These are phyloP conservation scores for Trichoderma koningii DNA, from an alignment of 2,329 filamentous ascomycete genomes.

Conservation along the genomic window DNA sequence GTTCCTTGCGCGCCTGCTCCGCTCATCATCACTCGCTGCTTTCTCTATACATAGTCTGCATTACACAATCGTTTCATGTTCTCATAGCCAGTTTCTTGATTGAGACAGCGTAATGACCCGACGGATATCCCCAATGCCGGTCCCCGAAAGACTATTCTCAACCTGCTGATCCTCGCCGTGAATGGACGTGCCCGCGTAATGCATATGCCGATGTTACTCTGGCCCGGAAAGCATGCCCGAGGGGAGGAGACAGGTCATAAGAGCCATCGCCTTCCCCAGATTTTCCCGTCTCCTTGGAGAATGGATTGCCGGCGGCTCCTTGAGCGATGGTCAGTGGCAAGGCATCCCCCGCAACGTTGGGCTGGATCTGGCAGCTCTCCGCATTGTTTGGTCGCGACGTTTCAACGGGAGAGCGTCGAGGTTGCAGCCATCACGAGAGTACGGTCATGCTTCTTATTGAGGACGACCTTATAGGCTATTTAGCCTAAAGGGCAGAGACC, in stretches of 20 bases:
- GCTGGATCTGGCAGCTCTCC: conserved; percentile 5
- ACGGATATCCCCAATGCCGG: conserved; percentile 10
- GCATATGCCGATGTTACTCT: neutral
- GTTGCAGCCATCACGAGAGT: neutral
- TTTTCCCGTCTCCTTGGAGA: conserved; percentile 17
- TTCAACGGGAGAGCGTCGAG: neutral
- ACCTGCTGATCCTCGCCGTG: conserved; percentile 14
- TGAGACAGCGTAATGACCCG: conserved; percentile 8
- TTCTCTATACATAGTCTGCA: neutral
- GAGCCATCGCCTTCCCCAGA: conserved; percentile 14
- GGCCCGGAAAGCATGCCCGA: neutral
- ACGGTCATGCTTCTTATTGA: conserved; percentile 13
- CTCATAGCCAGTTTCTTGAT: neutral
- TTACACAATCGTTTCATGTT: conserved; percentile 10
- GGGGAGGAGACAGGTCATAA: neutral
- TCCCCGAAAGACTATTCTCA: neutral
- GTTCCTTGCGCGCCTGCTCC: conserved; percentile 2
- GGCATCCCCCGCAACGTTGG: conserved; percentile 17
- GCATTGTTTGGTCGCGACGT: neutral
- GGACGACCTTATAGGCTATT: conserved; percentile 3
- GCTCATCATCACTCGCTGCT: neutral
- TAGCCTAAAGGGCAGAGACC: conserved; percentile 8
- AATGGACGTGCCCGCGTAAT: neutral
- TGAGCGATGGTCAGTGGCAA: neutral
- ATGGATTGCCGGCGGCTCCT: conserved; percentile 19